Conservation (phyloP, 2,329 filamentous ascomycete genomes). For the Aspergillus fructus region DNA sequence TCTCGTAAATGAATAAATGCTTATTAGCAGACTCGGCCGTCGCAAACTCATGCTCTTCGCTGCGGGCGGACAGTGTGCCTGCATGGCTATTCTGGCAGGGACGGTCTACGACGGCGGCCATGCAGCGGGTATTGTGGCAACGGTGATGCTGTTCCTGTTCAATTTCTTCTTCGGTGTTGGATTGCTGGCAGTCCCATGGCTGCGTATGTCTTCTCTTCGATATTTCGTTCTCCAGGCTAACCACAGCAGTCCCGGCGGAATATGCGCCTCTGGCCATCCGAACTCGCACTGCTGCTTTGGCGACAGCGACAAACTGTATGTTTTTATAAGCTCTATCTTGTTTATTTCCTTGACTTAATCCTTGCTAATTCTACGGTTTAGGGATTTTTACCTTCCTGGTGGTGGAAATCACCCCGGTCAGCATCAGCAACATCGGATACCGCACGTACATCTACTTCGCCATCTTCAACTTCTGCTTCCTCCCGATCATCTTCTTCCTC, state of each 20-base stretch:
- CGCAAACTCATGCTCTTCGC: slow-evolving; percentile 61
- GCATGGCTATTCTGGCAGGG: slow-evolving; percentile 50
- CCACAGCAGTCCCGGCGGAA: slow-evolving; percentile 41
- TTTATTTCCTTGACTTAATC: too few relatives aligned
- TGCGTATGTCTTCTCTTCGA: slow-evolving; percentile 21
- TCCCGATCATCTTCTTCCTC: slow-evolving; percentile 49
- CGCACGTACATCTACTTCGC: slow-evolving; percentile 47
- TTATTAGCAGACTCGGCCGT: slow-evolving; percentile 43
- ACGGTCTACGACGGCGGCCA: slow-evolving; percentile 43
- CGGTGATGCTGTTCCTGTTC: slow-evolving; percentile 55
- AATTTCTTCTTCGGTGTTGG: slow-evolving; percentile 56
- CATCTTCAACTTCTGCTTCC: slow-evolving; percentile 50
- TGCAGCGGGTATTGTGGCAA: slow-evolving; percentile 43
- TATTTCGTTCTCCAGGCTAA: slow-evolving; percentile 23
- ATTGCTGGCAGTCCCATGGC: slow-evolving; percentile 46
- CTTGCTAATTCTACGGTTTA: not conserved
- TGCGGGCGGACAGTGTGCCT: slow-evolving; percentile 50
- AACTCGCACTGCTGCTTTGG: slow-evolving; percentile 50
- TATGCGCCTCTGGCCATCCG: slow-evolving; percentile 49
- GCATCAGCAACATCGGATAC: slow-evolving; percentile 41
- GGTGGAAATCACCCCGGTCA: slow-evolving; percentile 47
- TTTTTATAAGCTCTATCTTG: too few relatives aligned
- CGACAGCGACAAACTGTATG: slow-evolving; percentile 50
- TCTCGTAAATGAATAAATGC: not conserved
- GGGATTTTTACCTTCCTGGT: slow-evolving; percentile 50